These are phyloP conservation scores for Rosa persica DNA, from an alignment of 306 rosid species.

Conservation along the genomic window DNA sequence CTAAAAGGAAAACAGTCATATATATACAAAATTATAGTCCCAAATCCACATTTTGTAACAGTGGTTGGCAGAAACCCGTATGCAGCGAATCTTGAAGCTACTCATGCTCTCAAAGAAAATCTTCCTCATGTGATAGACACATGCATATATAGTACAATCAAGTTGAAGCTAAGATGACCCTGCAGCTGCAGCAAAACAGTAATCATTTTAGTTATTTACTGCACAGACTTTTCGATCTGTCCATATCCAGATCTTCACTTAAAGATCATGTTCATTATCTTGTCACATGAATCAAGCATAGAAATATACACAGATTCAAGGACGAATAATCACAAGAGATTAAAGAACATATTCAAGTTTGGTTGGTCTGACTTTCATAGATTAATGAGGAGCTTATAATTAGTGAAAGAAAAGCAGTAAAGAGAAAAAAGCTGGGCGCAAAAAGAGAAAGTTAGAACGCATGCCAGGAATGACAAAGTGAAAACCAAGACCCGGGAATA, in stretches of 20 bases:
- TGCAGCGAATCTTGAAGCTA: not conserved
- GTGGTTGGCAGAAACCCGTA: not conserved
- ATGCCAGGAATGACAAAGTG: slow-evolving; percentile 45
- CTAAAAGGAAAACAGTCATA: not conserved
- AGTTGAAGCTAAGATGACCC: not conserved
- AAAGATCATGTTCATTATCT: not conserved
- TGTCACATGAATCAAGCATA: not conserved
- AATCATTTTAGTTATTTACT: not conserved
- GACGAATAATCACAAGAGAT: not conserved
- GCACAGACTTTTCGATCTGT: not conserved
- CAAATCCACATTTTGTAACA: not conserved
- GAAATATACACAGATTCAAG: not conserved
- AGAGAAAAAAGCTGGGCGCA: not conserved
- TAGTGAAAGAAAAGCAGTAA: not conserved
- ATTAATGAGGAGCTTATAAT: not conserved
- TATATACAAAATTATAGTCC: not conserved
- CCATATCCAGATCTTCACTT: not conserved
- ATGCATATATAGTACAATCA: not conserved
- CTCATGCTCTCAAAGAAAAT: not conserved
- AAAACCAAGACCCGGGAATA: not conserved
- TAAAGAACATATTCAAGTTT: not conserved
- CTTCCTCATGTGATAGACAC: not conserved
- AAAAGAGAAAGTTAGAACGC: slow-evolving; percentile 36
- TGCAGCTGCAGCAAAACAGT: not conserved
- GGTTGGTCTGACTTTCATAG: not conserved